A percentile compares a stretch with the other conserved stretches of the same genome.
These are phyloP conservation scores for Lecanosticta acicola DNA, from an alignment of 2,329 filamentous ascomycete genomes.

Conservation along the genomic window DNA sequence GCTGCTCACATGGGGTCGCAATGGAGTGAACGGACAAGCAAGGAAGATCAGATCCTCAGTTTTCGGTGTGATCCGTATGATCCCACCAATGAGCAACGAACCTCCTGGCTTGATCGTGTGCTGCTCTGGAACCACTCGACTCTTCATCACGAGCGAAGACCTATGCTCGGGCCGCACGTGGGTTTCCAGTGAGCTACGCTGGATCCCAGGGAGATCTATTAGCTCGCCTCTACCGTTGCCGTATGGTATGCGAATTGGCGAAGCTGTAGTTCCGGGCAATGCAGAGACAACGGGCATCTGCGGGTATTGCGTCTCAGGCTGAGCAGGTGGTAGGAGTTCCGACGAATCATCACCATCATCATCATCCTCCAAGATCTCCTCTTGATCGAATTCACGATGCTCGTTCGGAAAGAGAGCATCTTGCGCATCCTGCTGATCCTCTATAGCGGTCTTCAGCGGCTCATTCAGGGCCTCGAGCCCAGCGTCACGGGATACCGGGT, in stretches of 20 bases:
- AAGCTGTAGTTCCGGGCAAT: constrained; percentile 87
- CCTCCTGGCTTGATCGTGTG: constrained; percentile 66
- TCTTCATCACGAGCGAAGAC: constrained; percentile 69
- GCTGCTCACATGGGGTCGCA: constrained; percentile 68
- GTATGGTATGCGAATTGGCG: constrained; percentile 87
- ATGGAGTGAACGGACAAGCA: constrained; percentile 77
- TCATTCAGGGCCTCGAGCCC: background rate
- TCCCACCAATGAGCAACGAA: constrained; percentile 71
- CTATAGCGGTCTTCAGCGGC: background rate
- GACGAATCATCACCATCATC: constrained; percentile 25
- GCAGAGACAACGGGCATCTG: constrained; percentile 80
- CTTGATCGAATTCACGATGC: constrained; percentile 1
- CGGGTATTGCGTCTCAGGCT: constrained; percentile 68
- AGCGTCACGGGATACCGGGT: background rate
- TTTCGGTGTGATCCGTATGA: constrained; percentile 79
- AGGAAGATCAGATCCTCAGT: constrained; percentile 62
- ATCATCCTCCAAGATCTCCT: constrained; percentile 16
- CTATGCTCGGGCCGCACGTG: constrained; percentile 64
- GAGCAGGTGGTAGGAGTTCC: constrained; percentile 67
- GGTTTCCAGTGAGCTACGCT: constrained; percentile 64
- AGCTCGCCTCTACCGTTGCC: constrained; percentile 81
- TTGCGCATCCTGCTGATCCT: background rate
- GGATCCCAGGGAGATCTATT: constrained; percentile 83
- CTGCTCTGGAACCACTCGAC: constrained; percentile 67
- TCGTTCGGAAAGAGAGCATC: background rate